A percentile compares a stretch with the other conserved stretches of the same genome.
phyloP scores from a whole-genome alignment of 1,284 basidiomycete species.

The Kwoniella shivajii region DNA sequence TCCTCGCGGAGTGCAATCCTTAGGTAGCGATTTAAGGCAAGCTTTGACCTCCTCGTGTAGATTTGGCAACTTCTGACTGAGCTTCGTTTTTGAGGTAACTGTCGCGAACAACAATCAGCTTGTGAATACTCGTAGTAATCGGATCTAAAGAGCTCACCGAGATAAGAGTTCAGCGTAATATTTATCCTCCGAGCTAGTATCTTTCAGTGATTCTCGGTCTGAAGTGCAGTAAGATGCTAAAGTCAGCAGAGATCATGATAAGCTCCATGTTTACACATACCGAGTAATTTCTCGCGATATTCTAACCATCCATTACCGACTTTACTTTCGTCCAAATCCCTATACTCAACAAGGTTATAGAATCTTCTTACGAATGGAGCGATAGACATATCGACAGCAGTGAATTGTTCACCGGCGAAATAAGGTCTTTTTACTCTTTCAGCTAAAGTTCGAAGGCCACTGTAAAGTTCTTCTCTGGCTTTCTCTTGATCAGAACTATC shows the following conservation, averaged over 20 bases:
- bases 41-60: constrained; percentile 21
- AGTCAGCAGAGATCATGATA: not conserved
- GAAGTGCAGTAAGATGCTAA: not conserved
- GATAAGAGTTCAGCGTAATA: constrained; percentile 21
- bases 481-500: constrained; percentile 13
- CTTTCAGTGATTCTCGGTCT: constrained; percentile 26
- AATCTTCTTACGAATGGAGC: constrained; percentile 30
- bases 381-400: constrained; percentile 23
- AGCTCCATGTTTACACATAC: constrained; percentile 14
- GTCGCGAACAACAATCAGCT: not conserved
- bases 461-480: constrained; percentile 22
- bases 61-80: constrained; percentile 24
- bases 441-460: constrained; percentile 13
- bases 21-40: constrained; percentile 16
- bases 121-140: not conserved
- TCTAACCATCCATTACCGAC: constrained; percentile 22
- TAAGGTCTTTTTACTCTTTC: constrained; percentile 24
- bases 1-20: no score
- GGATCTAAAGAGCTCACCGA: constrained; percentile 4
- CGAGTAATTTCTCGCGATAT: constrained; percentile 19
- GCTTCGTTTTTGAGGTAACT: constrained; percentile 27
- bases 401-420: constrained; percentile 28
- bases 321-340: constrained; percentile 16
- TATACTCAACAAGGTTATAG: constrained; percentile 23
- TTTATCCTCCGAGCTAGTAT: constrained; percentile 24